These are phyloP conservation scores for Fonsecaea multimorphosa DNA, from an alignment of 2,329 filamentous ascomycete species.

Conservation along the genomic window DNA sequence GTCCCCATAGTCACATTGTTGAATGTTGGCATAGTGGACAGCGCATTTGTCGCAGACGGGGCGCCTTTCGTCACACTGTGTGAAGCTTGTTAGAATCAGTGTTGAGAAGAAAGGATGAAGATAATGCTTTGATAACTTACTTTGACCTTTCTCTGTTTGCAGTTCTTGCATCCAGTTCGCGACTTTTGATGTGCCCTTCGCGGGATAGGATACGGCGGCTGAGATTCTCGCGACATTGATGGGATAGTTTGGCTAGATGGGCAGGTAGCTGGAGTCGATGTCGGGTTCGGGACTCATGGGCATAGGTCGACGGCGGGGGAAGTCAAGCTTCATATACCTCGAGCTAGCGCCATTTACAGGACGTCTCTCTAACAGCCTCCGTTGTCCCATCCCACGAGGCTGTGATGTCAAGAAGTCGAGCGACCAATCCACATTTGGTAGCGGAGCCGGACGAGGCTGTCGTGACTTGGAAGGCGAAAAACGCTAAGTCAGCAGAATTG, in stretches of 20 bases:
- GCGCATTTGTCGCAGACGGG: slow-evolving; percentile 20
- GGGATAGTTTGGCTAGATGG: neutral
- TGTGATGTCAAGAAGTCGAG: slow-evolving; percentile 8
- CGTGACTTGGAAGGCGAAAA: neutral
- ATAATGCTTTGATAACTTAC: neutral
- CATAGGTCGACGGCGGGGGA: neutral
- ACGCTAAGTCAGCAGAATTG: slow-evolving; percentile 16
- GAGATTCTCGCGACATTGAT: slow-evolving; percentile 13
- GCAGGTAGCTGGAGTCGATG: neutral
- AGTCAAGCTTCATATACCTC: slow-evolving; percentile 15
- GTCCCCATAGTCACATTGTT: slow-evolving; percentile 18
- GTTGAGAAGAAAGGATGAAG: no score
- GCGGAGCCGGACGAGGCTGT: slow-evolving; percentile 7
- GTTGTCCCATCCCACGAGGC: slow-evolving; percentile 10
- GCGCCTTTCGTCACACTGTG: slow-evolving; percentile 21
- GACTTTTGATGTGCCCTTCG: slow-evolving; percentile 13
- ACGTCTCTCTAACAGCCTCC: neutral
- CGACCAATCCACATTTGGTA: slow-evolving; percentile 10
- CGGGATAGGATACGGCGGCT: slow-evolving; percentile 1
- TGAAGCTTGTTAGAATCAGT: neutral
- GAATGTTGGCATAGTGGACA: slow-evolving; percentile 18
- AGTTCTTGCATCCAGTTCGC: slow-evolving; percentile 12
- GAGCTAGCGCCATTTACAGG: neutral
- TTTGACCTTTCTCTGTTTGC: slow-evolving; percentile 19
- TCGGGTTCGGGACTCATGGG: slow-evolving; percentile 7